These are phyloP conservation scores for Kazachstania bromeliacearum DNA, from an alignment of 805 yeast genomes.

Conservation along the genomic window DNA sequence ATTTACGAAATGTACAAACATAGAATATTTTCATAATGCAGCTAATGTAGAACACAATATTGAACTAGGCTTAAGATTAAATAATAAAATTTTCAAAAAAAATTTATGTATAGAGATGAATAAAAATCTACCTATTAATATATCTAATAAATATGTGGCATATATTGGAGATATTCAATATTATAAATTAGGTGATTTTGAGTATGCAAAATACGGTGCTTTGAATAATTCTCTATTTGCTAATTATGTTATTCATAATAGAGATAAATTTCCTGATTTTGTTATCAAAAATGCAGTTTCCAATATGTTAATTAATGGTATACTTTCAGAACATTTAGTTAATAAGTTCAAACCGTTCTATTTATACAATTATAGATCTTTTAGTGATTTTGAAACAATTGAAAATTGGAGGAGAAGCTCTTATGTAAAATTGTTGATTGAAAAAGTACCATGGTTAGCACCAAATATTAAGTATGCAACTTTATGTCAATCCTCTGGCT, in stretches of 20 bases:
- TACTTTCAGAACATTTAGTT: not conserved
- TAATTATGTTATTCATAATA: not conserved
- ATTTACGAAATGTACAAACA: not conserved
- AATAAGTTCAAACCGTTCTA: constrained; percentile 1
- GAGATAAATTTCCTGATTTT: constrained; percentile 3
- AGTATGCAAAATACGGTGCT: constrained; percentile 3
- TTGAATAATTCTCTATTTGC: constrained; percentile 2
- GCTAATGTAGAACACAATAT: not conserved
- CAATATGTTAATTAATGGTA: constrained; percentile 1
- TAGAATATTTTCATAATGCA: not conserved
- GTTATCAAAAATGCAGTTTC: constrained; percentile 1
- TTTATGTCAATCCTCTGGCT: no score
- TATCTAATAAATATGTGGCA: constrained; percentile 2
- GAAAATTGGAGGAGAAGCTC: no score
- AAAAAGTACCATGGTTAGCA: not conserved
- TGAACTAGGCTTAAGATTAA: not conserved
- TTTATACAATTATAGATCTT: constrained; percentile 2
- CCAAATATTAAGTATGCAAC: not conserved
- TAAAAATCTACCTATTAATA: not conserved
- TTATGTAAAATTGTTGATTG: not conserved
- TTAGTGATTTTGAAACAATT: no score
- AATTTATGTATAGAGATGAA: not conserved
- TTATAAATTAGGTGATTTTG: constrained; percentile 4
- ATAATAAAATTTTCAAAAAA: not conserved
- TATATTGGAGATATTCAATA: constrained; percentile 2